Evolutionary conservation across 192 early-diverging fungal genomes (phyloP), one percentile per base, ranked within the genome.

Genomic region (Coemansia sp.): DNA sequence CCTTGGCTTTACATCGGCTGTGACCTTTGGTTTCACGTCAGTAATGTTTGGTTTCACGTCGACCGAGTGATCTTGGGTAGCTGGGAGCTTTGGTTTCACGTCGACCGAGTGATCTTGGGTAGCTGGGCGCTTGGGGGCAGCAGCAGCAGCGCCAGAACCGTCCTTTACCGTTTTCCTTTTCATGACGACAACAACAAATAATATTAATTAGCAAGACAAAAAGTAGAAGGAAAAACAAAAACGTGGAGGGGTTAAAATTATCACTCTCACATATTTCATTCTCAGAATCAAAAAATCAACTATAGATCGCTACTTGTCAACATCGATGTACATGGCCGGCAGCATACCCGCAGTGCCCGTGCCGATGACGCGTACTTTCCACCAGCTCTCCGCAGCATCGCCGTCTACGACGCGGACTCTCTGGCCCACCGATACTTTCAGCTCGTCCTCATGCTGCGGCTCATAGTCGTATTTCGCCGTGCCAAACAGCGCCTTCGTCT

Each of bases 271-370:
- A 7, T 9, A 37, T 37, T 42, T 42, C 13, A 42, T 42, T 19
- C 44, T 19, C 44, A 46, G 37, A 41, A 6, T 17, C 56, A 39
- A 59, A 14, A 37, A 40, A 21, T 44, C 1, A 63, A 17, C 41
- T 4, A 27, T 14, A 44, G 21, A 8, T 17, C 9, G 0, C 45
- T 68, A 73, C 45, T 81, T 75, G 70, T 81, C 79, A n/a, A 76
- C 29, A 21, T 81, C 79, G 40, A 81, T 81, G 41, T 81, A 81
- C 27, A 81, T 81, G 14, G 79, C 79, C 0, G 79, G 74, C 54
- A 81, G 44, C 79, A 81, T 81, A 5, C 79, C 79, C 34, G 19
- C 16, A n/a, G 41, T 66, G 0, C 8, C 14, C 2, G 50, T 6
- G 13, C 59, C 21, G 7, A 81, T 41, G 37, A 53, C 68, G 13